Base-by-base conservation (phyloP, 805 yeast species). In the Torulaspora indica region DNA sequence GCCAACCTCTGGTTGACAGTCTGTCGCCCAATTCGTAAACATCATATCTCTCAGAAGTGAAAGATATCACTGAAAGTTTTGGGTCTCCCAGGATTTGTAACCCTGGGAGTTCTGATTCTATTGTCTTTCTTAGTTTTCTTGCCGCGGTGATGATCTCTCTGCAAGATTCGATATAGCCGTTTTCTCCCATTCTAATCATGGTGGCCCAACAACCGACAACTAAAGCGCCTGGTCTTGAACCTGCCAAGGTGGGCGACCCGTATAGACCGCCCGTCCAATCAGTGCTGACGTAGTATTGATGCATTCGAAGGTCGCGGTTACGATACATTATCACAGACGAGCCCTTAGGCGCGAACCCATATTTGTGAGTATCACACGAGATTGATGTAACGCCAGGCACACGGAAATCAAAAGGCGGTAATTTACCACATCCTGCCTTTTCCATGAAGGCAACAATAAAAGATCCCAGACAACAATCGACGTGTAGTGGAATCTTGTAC, bases 171-270 rank as follows among this genome's bases (percentile, higher is more conserved):
- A 64, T 72, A 63, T 91, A 91, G 0, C 98, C 98, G n/a, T 78
- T 77, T 44, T 78, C 79, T 31, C 98, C 98, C 44, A 90, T 73
- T 50, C 75, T 74, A 35, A 91, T 68, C 75, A 91, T 68, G 0
- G 97, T 89, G 0, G 96, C 95, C 97, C 98, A 93, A 64, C 98
- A 90, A 0, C 97, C 98, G n/a, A 85, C 98, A 74, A 89, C 85
- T 28, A 91, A 71, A 0, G 98, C 97, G 38, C 98, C 98, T 0
- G 98, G 98, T 52, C 98, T 77, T 8, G 96, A 86, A 1, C 98
- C 98, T 0, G 98, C 97, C 39, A 93, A 69, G 0, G 98, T 93
- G 1, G 98, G 97, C 0, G 96, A 87, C 0, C 97, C 98, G 60
- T 91, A 91, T 54, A 91, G 71, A 0, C 98, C 98, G 25, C 98